Base-by-base conservation (phyloP, 2,329 filamentous ascomycete species). In the Plenodomus tracheiphilus region DNA sequence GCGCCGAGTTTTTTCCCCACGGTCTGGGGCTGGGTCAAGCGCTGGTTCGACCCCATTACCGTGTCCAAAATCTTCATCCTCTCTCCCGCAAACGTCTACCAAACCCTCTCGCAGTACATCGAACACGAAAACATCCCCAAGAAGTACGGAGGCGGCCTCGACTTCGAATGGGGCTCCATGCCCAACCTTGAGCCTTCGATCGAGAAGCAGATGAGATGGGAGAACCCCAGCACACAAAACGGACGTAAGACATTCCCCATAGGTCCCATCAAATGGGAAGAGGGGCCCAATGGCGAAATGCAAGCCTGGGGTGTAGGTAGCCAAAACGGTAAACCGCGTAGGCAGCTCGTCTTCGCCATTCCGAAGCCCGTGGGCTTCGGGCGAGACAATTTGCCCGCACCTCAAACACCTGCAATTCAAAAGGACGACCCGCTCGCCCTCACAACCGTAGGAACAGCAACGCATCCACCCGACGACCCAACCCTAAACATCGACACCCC, bases 11-110 rank as follows among this genome's bases (percentile, higher is more conserved):
- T 96, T 81, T 96, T 96, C 78, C 88, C 88, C 41, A 96, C 91
- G 2, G 89, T 96, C 51, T 93, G 92, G 92, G 85, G 89, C 58
- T 96, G 91, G 91, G 83, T 96, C 75, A 96, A 96, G 80, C 87
- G 88, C 66, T 96, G 92, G 91, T 96, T 96, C 41, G 76, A 80
- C 75, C 92, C 92, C 6, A 91, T 91, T 54, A 97, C 93, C 28
- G 72, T 74, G 2, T 94, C 90, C 64, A 97, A 97, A 77, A 97
- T 97, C 71, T 96, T 96, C 72, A 94, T 97, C 62, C 83, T 97
- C 46, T 80, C 81, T 40, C 78, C 84, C 8, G 69, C 82, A 46
- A 90, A 96, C 72, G 87, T 95, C 44, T 82, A 86, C 59, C 77
- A 86, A 15, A 93, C 90, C 1, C 83, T 97, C 20, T 82, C 86